Evolutionary conservation across 768 basidiomycete genomes (phyloP).

Genomic region (Hygrophorus pudorinus): DNA sequence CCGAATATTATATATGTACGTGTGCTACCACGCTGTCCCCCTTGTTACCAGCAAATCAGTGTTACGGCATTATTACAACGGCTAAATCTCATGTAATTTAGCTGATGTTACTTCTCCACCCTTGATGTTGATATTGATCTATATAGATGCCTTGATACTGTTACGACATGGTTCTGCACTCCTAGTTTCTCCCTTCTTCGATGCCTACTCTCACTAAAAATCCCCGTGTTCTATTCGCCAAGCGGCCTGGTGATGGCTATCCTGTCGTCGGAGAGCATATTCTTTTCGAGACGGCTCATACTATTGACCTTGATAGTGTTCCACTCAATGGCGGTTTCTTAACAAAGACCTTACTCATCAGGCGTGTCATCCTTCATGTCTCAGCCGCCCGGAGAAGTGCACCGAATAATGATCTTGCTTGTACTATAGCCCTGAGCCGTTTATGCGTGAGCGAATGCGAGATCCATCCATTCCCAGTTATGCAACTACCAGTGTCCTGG

Average conservation of each 20-base stretch:
- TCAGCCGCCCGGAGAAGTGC: background rate
- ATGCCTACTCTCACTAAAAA: constrained; percentile 1
- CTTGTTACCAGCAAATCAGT: no score
- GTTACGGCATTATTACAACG: no score
- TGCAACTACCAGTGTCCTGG: constrained; percentile 11
- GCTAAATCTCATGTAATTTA: no score
- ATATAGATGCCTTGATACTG: no score
- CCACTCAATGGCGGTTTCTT: constrained; percentile 15
- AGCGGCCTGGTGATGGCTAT: constrained; percentile 2
- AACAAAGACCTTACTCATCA: constrained; percentile 12
- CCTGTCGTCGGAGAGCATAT: constrained; percentile 4
- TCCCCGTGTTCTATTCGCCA: constrained; percentile 1
- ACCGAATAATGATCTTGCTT: no score
- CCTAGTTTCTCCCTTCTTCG: no score
- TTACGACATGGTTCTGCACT: no score
- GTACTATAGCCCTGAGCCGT: constrained; percentile 14
- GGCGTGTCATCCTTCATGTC: constrained; percentile 5
- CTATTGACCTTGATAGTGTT: constrained; percentile 14
- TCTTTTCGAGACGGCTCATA: constrained; percentile 8
- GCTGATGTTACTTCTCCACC: no score
- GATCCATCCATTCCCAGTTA: constrained; percentile 12
- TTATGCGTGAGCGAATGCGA: constrained; percentile 22
- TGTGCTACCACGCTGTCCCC: no score
- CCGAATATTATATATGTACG: no score
- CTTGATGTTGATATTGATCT: no score